Evolutionary conservation across 805 yeast species (phyloP), one percentile per base, ranked within the genome.

Genomic region (Schwanniomyces occidentalis): DNA sequence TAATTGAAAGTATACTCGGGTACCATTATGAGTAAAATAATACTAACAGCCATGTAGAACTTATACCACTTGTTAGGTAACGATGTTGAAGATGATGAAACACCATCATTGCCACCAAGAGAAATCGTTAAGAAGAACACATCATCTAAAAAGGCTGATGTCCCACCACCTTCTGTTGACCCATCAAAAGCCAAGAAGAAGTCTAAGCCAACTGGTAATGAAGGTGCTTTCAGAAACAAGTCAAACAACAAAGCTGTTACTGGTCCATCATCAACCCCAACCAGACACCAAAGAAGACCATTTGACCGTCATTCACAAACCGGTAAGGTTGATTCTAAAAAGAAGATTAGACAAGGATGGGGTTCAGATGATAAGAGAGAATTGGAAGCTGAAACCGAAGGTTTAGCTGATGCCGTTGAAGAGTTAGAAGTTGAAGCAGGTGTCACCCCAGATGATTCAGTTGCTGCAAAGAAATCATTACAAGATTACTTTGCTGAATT

Each of bases 301-400:
- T 65, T 67, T 42, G 98, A 91, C 80, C 93, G 95, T 70, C 93
- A 81, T 60, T 79, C 91, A 49, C 85, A 85, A 75, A 61, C 86
- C 49, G 87, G 83, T 59, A 86, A 85, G 76, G 64, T 79, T 56
- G 96, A 89, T 73, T 73, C 95, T 52, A 78, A 75, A 52, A 90
- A 88, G 82, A 82, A 84, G 67, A 76, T 83, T 58, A 78, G 75
- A 65, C 82, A 81, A 69, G 90, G 89, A 49, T 87, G 96, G 91
- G 95, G 96, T 61, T 87, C 82, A 60, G 79, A 82, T 66, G 70
- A 73, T 56, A 74, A 71, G 61, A 52, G 58, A 44, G 86, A 81
- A 74, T 79, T 75, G 62, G 84, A 71, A 49, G 85, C 77, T 50
- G 88, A 80, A 66, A 49, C 55, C 45, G 85, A 76, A 48, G 73